Base-by-base conservation (phyloP, 2,329 filamentous ascomycete species). In the Cladophialophora exuberans region DNA sequence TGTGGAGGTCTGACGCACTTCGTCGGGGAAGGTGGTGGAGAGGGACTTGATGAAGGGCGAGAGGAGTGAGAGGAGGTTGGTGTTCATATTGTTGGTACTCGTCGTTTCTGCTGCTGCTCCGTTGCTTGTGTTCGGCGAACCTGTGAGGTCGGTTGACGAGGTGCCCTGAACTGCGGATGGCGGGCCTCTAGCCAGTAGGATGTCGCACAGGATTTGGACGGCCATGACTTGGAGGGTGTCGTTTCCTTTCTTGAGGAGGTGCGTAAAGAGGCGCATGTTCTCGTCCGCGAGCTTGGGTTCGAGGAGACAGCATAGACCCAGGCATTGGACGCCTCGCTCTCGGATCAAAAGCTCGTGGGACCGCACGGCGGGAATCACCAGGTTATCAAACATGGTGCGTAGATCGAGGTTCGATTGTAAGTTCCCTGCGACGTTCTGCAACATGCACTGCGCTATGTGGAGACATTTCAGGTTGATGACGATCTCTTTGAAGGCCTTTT, bases 381-480 rank as follows among this genome's bases (percentile, higher is more conserved):
- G 82, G 62, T 94, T 97, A 77, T 99, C 97, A 45, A 99, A 80
- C 88, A 97, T 97, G n/a, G 89, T 89, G 3, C 96, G 90, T n/a
- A 97, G 76, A 67, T 96, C 88, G 54, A 88, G 86, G 69, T 96
- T 96, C 63, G 92, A 83, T 72, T 97, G 91, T 31, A 97, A 78
- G 66, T 89, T 89, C 57, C 90, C 90, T 49, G 89, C 82, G 7
- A 99, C 90, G 67, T 97, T 96, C 68, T 95, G 86, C 47, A 99
- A 81, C 89, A 97, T 96, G 78, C 91, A 97, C 72, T 97, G 90
- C 22, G 95, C 92, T 63, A 99, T 97, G 69, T 97, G 89, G 59
- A 99, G 80, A 71, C 94, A 97, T 75, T 97, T 97, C 84, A 97
- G 92, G 77, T 97, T 97, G 70, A 97, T 88, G 77, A 97, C 86